Evolutionary conservation across 2,329 filamentous ascomycete species (phyloP).

Genomic region (Phialemoniopsis sp.): DNA sequence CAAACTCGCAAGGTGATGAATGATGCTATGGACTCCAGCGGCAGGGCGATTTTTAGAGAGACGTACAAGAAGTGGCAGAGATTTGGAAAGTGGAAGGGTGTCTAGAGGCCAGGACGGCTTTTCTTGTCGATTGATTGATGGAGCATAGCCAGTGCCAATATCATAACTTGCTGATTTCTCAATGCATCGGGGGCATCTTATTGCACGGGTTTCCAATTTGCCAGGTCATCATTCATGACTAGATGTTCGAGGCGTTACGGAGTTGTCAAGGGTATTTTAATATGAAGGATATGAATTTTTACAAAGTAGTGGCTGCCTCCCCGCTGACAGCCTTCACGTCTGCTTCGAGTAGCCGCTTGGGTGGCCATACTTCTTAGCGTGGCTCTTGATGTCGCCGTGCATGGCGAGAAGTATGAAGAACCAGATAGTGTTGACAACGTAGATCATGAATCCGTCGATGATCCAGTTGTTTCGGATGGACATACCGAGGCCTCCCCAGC

Average conservation of each 20-base stretch:
- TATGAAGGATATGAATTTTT: too few species aligned
- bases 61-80: slow-evolving; percentile 56
- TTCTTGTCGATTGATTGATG: too few species aligned
- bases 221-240: too few species aligned
- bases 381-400: slow-evolving; percentile 53
- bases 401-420: slow-evolving; percentile 54
- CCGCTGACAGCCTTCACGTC: slow-evolving; percentile 7
- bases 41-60: slow-evolving; percentile 53
- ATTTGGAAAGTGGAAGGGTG: slow-evolving; percentile 62
- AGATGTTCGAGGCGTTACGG: too few species aligned
- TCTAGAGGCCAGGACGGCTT: too few species aligned
- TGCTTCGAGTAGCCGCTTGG: slow-evolving; percentile 43
- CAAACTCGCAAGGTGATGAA: slow-evolving; percentile 53
- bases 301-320: too few species aligned
- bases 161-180: too few species aligned
- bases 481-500: slow-evolving; percentile 53
- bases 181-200: too few species aligned
- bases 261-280: too few species aligned
- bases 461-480: slow-evolving; percentile 55
- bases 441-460: slow-evolving; percentile 53
- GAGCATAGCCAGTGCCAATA: too few species aligned
- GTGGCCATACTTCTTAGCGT: slow-evolving; percentile 54
- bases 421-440: slow-evolving; percentile 50
- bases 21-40: slow-evolving; percentile 55
- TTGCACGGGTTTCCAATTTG: too few species aligned